Evolutionary conservation across 1,139 yeast species (phyloP).

Genomic region (Hyphopichia khmerensis): DNA sequence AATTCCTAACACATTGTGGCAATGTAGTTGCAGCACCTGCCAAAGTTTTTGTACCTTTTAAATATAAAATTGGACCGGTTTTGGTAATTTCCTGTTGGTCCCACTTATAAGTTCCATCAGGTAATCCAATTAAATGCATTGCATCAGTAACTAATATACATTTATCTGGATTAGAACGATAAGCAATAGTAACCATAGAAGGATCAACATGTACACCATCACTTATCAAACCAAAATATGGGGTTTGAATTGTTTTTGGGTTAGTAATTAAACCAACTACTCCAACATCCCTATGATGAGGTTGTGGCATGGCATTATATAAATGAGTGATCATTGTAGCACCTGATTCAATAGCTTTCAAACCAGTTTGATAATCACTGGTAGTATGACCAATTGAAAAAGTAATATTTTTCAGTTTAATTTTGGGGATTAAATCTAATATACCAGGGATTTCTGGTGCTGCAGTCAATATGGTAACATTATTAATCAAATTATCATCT

Average conservation of each 20-base stretch:
- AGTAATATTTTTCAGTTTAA: slow-evolving; percentile 34
- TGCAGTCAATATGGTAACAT: slow-evolving; percentile 56
- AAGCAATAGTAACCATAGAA: slow-evolving; percentile 53
- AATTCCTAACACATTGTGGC: slow-evolving; percentile 53
- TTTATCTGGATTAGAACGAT: slow-evolving; percentile 52
- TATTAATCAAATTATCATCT: slow-evolving; percentile 33
- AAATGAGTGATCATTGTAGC: slow-evolving; percentile 64
- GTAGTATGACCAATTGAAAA: slow-evolving; percentile 61
- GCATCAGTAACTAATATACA: slow-evolving; percentile 65
- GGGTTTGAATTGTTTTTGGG: slow-evolving; percentile 35
- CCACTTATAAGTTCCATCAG: slow-evolving; percentile 53
- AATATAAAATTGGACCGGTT: slow-evolving; percentile 45
- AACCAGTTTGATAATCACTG: slow-evolving; percentile 48
- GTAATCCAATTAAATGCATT: slow-evolving; percentile 53
- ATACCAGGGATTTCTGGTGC: slow-evolving; percentile 64
- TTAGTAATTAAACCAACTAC: slow-evolving; percentile 54
- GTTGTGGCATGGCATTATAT: slow-evolving; percentile 69
- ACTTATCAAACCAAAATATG: slow-evolving; percentile 58
- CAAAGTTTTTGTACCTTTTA: slow-evolving; percentile 58
- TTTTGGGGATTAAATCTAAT: slow-evolving; percentile 45
- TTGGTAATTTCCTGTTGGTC: slow-evolving; percentile 50
- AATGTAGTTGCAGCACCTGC: slow-evolving; percentile 65
- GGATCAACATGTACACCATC: slow-evolving; percentile 68
- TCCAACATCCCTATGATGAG: slow-evolving; percentile 63
- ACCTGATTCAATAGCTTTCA: slow-evolving; percentile 51